These are phyloP conservation scores for Wickerhamomyces canadensis DNA, from an alignment of 805 yeast genomes.

Conservation along the genomic window DNA sequence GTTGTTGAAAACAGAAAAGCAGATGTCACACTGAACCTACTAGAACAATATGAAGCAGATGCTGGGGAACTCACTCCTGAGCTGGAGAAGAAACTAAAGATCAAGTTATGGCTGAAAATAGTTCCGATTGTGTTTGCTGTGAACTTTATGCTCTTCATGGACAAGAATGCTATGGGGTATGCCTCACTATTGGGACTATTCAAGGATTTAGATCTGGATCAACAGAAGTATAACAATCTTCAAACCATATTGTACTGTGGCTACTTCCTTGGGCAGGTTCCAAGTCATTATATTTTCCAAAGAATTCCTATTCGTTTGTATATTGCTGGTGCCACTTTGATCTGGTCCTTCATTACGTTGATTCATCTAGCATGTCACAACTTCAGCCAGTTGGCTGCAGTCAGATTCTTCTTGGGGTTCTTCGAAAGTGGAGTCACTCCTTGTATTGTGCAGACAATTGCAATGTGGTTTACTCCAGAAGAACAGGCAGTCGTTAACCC, in stretches of 20 bases:
- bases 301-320: slow-evolving; percentile 5
- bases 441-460: slow-evolving; percentile 33
- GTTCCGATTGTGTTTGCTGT: slow-evolving; percentile 16
- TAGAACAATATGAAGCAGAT: slow-evolving; percentile 7
- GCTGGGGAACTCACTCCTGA: slow-evolving; percentile 16
- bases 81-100: slow-evolving; percentile 5
- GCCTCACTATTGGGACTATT: slow-evolving; percentile 11
- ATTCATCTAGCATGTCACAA: background rate
- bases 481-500: slow-evolving; percentile 41
- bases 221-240: slow-evolving; percentile 6
- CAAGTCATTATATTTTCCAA: slow-evolving; percentile 8
- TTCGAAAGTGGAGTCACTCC: slow-evolving; percentile 27
- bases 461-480: slow-evolving; percentile 34
- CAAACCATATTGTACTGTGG: slow-evolving; percentile 11
- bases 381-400: slow-evolving; percentile 6
- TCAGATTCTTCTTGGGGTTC: slow-evolving; percentile 14
- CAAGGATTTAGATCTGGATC: slow-evolving; percentile 7
- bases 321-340: slow-evolving; percentile 1
- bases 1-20: slow-evolving; percentile 17
- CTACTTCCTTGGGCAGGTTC: slow-evolving; percentile 10
- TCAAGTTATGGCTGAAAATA: slow-evolving; percentile 18
- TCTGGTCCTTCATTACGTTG: slow-evolving; percentile 8
- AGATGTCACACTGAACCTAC: slow-evolving; percentile 17
- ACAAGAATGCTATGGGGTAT: slow-evolving; percentile 14
- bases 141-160: slow-evolving; percentile 14